Evolutionary conservation across 1,284 basidiomycete species (phyloP), one percentile per base, ranked within the genome.

Genomic region (Boletus sp.): DNA sequence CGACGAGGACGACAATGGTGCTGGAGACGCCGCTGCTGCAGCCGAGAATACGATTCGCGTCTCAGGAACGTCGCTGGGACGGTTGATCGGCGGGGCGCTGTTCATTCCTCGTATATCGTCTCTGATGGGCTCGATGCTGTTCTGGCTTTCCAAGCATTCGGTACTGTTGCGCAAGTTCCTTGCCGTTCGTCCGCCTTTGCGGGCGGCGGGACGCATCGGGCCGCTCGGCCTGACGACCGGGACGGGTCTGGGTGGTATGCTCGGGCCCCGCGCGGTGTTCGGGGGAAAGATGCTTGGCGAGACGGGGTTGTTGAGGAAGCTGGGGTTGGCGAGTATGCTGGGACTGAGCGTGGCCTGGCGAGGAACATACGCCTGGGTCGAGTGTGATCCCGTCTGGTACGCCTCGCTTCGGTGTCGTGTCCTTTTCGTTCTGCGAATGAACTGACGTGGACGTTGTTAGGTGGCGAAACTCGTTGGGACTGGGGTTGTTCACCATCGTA

Each of bases 391-490:
- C 10, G 82, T 88, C 9, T 88, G 86, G 85, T 82, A 46, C 45
- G 72, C 58, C 17, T 25, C 14, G 19, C 2, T 7, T 20, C 4
- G 3, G 8, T 20, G 14, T 23, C 41, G 35, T 22, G 4, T 16
- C 23, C 6, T 8, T 3, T n/a, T 32, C 22, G 17, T 13, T 30
- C 5, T 9, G 3, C 2, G 5, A 13, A 9, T 1, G 39, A n/a
- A 14, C 41, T 55, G 32, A 57, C 42, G 26, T 32, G 36, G 32
- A 40, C 2, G 20, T 23, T 10, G 26, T 6, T 40, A 84, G 81
- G 82, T 88, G 85, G 86, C 69, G 86, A 36, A 89, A 88, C 59
- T 69, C 79, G 3, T 59, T 88, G 36, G 86, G 86, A 0, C 68
- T 88, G 8, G 84, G 83, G 0, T 50, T 87, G 5, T 88, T 85